Conservation (phyloP, 1,139 yeast species). For the Meyerozyma elateridarum region DNA sequence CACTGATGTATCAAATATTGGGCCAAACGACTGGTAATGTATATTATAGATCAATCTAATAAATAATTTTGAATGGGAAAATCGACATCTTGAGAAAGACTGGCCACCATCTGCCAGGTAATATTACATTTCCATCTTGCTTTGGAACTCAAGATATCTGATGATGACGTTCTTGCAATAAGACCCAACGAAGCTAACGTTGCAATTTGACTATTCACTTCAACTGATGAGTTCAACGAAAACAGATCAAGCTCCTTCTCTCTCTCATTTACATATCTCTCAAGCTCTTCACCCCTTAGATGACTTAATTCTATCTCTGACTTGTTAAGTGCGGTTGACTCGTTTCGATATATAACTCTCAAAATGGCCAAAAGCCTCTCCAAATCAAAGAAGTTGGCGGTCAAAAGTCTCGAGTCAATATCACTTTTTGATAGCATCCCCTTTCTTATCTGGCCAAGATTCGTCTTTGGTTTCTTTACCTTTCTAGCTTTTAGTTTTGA, state of each 20-base stretch:
- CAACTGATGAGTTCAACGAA: conserved; percentile 38
- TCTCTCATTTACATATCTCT: conserved; percentile 27
- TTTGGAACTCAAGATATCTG: conserved; percentile 57
- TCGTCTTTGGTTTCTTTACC: conserved; percentile 22
- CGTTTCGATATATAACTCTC: conserved; percentile 49
- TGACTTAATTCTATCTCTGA: conserved; percentile 22
- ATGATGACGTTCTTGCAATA: conserved; percentile 42
- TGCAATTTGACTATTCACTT: conserved; percentile 55
- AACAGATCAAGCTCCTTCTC: conserved; percentile 30
- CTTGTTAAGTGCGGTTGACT: conserved; percentile 25
- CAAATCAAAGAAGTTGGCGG: conserved; percentile 60
- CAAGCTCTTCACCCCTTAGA: conserved; percentile 26
- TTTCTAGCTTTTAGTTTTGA: conserved; percentile 52
- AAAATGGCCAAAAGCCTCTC: conserved; percentile 67
- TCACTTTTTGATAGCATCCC: conserved; percentile 40
- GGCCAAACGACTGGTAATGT: conserved; percentile 20
- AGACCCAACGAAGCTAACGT: conserved; percentile 54
- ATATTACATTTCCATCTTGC: conserved; percentile 64
- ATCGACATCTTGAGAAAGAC: conserved; percentile 48
- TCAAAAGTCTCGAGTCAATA: conserved; percentile 49
- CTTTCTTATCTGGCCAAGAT: conserved; percentile 20
- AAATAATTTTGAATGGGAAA: conserved; percentile 53
- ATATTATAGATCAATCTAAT: conserved; percentile 17
- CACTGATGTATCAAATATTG: too few species aligned
- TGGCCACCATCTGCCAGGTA: conserved; percentile 47